Evolutionary conservation across 2,329 filamentous ascomycete species (phyloP).

Genomic region (Cercospora canescens): DNA sequence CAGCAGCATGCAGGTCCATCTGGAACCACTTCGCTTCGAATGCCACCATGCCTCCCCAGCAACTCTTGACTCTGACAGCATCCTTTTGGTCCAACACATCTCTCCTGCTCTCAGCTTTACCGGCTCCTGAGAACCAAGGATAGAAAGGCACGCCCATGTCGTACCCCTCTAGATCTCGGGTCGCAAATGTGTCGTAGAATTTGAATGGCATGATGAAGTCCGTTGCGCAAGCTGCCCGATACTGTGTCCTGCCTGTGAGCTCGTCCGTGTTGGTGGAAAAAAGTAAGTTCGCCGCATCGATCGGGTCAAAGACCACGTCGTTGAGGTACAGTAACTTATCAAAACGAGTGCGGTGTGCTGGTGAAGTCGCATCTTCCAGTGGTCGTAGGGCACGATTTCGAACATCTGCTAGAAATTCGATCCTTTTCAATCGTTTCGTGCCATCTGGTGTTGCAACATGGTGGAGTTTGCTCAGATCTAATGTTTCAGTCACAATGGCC

Average conservation of each 20-base stretch:
- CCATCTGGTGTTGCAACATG: conserved; percentile 64
- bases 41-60: conserved; percentile 76
- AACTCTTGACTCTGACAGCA: conserved; percentile 69
- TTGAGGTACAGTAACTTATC: conserved; percentile 65
- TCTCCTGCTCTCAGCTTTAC: conserved; percentile 53
- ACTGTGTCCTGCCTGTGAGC: conserved; percentile 51
- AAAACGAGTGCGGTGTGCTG: conserved; percentile 43
- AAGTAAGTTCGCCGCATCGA: conserved; percentile 61
- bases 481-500: conserved; percentile 59
- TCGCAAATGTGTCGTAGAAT: conserved; percentile 74
- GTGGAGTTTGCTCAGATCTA: conserved; percentile 59
- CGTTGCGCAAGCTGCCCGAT: conserved; percentile 69
- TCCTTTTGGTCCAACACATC: conserved; percentile 64
- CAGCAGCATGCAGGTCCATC: conserved; percentile 20
- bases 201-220: conserved; percentile 69
- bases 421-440: conserved; percentile 65
- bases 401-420: conserved; percentile 71
- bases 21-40: conserved; percentile 64
- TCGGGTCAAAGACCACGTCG: conserved; percentile 64
- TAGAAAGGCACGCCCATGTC: conserved; percentile 65
- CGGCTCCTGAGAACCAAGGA: conserved; percentile 63
- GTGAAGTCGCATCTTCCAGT: conserved; percentile 54
- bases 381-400: conserved; percentile 69
- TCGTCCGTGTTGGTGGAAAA: conserved; percentile 61
- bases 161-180: conserved; percentile 65